Base-by-base conservation (phyloP, 2,329 filamentous ascomycete species). In the Chrysoporthe deuterocubensis region DNA sequence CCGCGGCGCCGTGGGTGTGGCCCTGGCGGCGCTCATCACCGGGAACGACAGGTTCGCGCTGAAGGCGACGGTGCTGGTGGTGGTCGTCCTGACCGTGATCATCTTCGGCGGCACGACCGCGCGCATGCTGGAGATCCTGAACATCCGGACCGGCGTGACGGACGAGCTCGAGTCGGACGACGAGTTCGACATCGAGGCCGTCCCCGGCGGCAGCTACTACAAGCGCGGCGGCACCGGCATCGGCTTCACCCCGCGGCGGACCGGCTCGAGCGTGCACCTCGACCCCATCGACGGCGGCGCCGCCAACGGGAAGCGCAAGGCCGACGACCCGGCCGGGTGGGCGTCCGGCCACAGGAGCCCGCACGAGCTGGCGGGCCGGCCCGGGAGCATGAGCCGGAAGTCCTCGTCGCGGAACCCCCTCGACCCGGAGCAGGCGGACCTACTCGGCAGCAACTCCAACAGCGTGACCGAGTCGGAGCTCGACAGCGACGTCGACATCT, bases 91-190 rank as follows among this genome's bases (percentile, higher is more conserved):
- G 69, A 98, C 96, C 0, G 96, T 99, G 74, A 99, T 99, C 79
- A 98, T 99, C 71, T 99, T 99, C 74, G 96, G 96, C 66, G 96
- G 96, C 64, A 99, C 96, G 7, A 99, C 96, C 0, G 94, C 95
- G 14, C 91, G 95, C 66, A 99, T 99, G 96, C 84, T 99, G 21
- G 96, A 99, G 78, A 99, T 99, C 65, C 82, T 98, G 18, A 92
- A 94, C n/a, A 99, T 99, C 70, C 89, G 93, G 67, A 99, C 95
- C 0, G 96, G 96, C 0, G 95, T 99, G 0, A 92, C 97, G 0
- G 96, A 99, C 74, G 96, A 99, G 77, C 92, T 97, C 57, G 96
- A 99, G 77, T 97, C 93, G 57, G 96, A 99, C 76, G 96, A 99
- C 76, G 96, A 99, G 78, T 99, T 99, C 74, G 96, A 99, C 77